Conservation (phyloP, 176 grass and related monocot genomes). For the Eremochloa ophiuroides region DNA sequence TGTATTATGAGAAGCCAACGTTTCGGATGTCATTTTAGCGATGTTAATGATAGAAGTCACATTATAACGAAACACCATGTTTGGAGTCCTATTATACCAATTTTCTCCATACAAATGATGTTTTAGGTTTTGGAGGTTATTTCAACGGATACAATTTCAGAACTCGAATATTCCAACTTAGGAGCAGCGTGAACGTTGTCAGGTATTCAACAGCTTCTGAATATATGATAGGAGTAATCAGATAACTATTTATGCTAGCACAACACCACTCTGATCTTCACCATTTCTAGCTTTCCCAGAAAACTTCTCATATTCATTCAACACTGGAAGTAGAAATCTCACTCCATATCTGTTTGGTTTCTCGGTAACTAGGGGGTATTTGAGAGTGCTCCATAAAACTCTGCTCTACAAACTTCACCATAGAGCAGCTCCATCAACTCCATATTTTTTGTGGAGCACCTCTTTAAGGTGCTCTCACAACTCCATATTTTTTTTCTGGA, state of each 20-base stretch:
- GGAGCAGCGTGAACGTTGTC: not conserved
- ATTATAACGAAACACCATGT: too few species aligned
- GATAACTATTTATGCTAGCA: not conserved
- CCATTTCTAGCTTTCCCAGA: not conserved
- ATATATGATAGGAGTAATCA: not conserved
- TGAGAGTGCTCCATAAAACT: too few species aligned
- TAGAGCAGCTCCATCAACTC: too few species aligned
- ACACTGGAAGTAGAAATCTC: conserved; percentile 2
- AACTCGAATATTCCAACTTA: not conserved
- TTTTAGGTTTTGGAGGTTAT: not conserved
- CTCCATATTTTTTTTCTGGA: too few species aligned
- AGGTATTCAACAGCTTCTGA: not conserved
- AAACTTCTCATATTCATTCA: not conserved
- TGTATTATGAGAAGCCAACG: too few species aligned
- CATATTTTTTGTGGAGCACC: too few species aligned
- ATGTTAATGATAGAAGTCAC: too few species aligned
- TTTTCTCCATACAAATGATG: too few species aligned
- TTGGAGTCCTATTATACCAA: too few species aligned
- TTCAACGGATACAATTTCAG: not conserved
- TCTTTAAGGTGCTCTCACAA: too few species aligned
- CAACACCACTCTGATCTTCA: not conserved
- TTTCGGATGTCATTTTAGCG: too few species aligned
- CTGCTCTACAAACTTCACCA: too few species aligned
- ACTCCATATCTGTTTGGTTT: not conserved
- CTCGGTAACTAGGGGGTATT: not conserved